A percentile compares a stretch with the other conserved stretches of the same genome.
These are phyloP conservation scores for Daldinia decipiens DNA, from an alignment of 495 filamentous ascomycete species.

Conservation along the genomic window DNA sequence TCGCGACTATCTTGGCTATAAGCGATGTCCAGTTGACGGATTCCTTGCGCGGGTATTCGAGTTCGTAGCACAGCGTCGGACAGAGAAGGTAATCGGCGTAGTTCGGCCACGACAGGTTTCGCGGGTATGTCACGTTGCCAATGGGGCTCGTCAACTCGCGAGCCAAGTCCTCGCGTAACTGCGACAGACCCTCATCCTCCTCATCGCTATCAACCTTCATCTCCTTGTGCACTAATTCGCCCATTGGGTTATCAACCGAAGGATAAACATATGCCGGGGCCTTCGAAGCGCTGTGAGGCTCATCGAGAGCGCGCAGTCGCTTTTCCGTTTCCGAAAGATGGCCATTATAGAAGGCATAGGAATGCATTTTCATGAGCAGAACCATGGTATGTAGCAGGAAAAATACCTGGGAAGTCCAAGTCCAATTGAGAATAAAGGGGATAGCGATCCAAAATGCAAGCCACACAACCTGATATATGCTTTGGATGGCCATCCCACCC, in stretches of 20 bases:
- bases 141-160: constrained; percentile 89
- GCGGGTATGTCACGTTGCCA: constrained; percentile 88
- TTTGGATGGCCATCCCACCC: constrained; percentile 82
- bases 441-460: constrained; percentile 85
- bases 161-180: constrained; percentile 86
- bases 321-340: constrained; percentile 89
- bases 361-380: constrained; percentile 98
- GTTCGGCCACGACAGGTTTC: constrained; percentile 84
- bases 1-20: constrained; percentile 83
- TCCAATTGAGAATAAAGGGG: constrained; percentile 90
- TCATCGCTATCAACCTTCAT: constrained; percentile 41
- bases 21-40: constrained; percentile 83
- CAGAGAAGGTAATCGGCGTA: constrained; percentile 90
- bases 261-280: constrained; percentile 81
- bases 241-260: constrained; percentile 65
- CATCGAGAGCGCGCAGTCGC: constrained; percentile 80
- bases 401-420: constrained; percentile 93
- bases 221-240: constrained; percentile 47
- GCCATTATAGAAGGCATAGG: constrained; percentile 97
- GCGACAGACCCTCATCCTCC: constrained; percentile 63
- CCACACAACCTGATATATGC: constrained; percentile 82
- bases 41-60: constrained; percentile 89
- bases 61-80: constrained; percentile 95
- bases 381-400: constrained; percentile 90
- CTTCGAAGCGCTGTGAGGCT: constrained; percentile 73